Evolutionary conservation across 805 yeast genomes (phyloP).

Genomic region (Metschnikowia orientalis): DNA sequence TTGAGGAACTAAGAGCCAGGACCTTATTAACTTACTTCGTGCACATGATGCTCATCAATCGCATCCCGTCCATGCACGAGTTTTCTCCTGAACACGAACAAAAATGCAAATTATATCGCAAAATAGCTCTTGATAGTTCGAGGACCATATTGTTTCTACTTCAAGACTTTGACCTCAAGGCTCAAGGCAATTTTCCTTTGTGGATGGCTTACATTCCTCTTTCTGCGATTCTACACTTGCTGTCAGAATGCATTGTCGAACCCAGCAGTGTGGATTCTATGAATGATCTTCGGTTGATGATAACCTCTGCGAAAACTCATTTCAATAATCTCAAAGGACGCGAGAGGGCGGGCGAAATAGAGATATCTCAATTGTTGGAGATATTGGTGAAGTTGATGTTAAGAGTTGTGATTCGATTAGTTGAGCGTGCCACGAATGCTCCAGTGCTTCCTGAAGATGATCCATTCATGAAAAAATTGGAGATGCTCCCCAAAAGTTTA

Average conservation of each 20-base stretch:
- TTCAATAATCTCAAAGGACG: constrained; percentile 8
- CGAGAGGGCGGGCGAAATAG: constrained; percentile 3
- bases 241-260: constrained; percentile 29
- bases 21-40: constrained; percentile 29
- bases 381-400: constrained; percentile 21
- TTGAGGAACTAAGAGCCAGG: constrained; percentile 15
- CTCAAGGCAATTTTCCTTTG: constrained; percentile 21
- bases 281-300: constrained; percentile 27
- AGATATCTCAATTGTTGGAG: constrained; percentile 14
- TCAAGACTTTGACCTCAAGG: constrained; percentile 17
- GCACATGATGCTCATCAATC: constrained; percentile 35
- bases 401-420: constrained; percentile 19
- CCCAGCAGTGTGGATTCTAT: constrained; percentile 26
- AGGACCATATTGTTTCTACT: constrained; percentile 30
- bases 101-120: constrained; percentile 20
- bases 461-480: constrained; percentile 16
- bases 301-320: constrained; percentile 14
- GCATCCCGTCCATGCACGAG: constrained; percentile 25
- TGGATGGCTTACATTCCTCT: constrained; percentile 33
- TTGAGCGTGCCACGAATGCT: constrained; percentile 18
- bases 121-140: constrained; percentile 31
- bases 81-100: constrained; percentile 15
- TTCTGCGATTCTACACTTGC: constrained; percentile 28
- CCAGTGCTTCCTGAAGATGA: constrained; percentile 16
- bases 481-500: constrained; percentile 8